These are phyloP conservation scores for Arctostaphylos glauca DNA, from an alignment of 148 eudicot genomes.

Conservation along the genomic window DNA sequence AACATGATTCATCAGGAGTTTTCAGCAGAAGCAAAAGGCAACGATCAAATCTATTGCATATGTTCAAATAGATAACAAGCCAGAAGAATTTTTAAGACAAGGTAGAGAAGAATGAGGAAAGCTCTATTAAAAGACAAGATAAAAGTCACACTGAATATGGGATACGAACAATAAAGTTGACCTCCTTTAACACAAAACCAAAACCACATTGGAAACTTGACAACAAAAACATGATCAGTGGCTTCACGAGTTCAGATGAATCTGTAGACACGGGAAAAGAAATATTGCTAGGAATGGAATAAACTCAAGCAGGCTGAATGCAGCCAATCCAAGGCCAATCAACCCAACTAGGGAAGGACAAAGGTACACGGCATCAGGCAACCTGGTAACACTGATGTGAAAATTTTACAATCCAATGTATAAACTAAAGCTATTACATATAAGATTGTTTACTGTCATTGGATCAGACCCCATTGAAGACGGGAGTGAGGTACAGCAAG, in stretches of 20 bases:
- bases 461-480: not conserved
- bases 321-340: not conserved
- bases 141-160: not conserved
- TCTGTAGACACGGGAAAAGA: not conserved
- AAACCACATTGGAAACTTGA: not conserved
- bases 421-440: not conserved
- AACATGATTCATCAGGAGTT: not conserved
- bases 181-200: not conserved
- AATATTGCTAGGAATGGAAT: not conserved
- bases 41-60: not conserved
- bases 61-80: not conserved
- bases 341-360: not conserved
- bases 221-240: not conserved
- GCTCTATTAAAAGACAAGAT: not conserved
- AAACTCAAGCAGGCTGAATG: not conserved
- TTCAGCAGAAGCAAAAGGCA: not conserved
- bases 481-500: too few relatives aligned
- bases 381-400: not conserved
- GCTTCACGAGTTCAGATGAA: not conserved
- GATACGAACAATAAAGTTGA: not conserved
- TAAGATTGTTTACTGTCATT: not conserved
- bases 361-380: not conserved
- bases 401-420: not conserved
- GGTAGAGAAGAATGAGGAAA: slow-evolving; percentile 6
- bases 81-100: not conserved